Evolutionary conservation across 352 stramenopile genomes (phyloP).

Genomic region (Pythium vanterpoolii): DNA sequence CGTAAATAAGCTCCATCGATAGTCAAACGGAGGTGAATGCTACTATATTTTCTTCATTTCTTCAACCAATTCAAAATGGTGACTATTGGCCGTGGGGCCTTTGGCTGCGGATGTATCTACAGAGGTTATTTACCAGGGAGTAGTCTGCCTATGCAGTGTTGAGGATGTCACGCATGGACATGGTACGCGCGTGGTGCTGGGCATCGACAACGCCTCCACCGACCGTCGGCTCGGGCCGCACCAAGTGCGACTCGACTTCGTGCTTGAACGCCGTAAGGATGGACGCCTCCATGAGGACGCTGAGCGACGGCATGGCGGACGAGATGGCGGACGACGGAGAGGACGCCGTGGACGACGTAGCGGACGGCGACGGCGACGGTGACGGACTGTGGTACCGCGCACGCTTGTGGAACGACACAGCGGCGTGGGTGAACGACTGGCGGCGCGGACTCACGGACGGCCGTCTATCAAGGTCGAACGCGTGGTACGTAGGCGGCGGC

Average conservation of each 20-base stretch:
- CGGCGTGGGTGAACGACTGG: not conserved
- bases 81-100: not conserved
- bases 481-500: slow-evolving; percentile 30
- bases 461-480: slow-evolving; percentile 50
- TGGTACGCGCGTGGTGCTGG: slow-evolving; percentile 32
- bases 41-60: slow-evolving; percentile 3
- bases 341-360: not conserved
- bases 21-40: no score
- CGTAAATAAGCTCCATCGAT: no score
- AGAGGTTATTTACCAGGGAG: slow-evolving; percentile 8
- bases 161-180: slow-evolving; percentile 79
- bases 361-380: not conserved
- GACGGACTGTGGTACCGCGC: not conserved
- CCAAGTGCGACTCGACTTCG: slow-evolving; percentile 26
- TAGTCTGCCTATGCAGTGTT: slow-evolving; percentile 22
- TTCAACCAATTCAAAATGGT: no score
- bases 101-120: slow-evolving; percentile 3
- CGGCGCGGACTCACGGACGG: slow-evolving; percentile 18
- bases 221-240: slow-evolving; percentile 8
- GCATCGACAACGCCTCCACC: not conserved
- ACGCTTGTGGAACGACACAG: slow-evolving; percentile 9
- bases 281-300: slow-evolving; percentile 67
- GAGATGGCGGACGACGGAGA: slow-evolving; percentile 26
- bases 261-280: slow-evolving; percentile 66
- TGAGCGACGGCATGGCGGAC: slow-evolving; percentile 45